phyloP scores from a whole-genome alignment of 129 eudicot species.

The Chrysanthemum lavandulifolium region DNA sequence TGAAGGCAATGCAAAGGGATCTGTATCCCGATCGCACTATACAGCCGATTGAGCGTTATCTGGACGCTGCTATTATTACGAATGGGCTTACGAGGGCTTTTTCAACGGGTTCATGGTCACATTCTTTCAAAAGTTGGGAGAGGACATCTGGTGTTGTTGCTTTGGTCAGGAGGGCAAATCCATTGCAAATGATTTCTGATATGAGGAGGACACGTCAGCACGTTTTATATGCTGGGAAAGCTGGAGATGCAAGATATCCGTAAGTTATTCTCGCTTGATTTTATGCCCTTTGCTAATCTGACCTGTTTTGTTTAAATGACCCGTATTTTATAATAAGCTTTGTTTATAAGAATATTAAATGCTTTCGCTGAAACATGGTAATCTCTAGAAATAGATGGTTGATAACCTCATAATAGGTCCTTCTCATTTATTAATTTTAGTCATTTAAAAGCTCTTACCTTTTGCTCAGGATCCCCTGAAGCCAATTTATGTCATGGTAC shows the following conservation, averaged over 20 bases:
- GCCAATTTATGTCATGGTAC: conserved; percentile 9
- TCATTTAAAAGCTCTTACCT: too few species aligned
- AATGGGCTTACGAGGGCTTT: conserved; percentile 92
- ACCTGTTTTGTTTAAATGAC: conserved; percentile 5
- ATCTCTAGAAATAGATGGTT: too few species aligned
- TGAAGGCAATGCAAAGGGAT: conserved; percentile 79
- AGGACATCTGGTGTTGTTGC: conserved; percentile 81
- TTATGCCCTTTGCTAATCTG: neutral
- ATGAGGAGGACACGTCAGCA: conserved; percentile 92
- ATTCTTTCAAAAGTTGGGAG: conserved; percentile 66
- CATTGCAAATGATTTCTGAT: conserved; percentile 72
- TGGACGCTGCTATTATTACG: conserved; percentile 82
- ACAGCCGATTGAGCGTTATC: conserved; percentile 57
- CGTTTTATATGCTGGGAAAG: conserved; percentile 79
- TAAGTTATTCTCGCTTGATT: conserved; percentile 40
- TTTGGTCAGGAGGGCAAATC: conserved; percentile 79
- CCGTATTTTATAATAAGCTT: neutral
- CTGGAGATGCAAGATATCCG: conserved; percentile 99
- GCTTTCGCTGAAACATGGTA: too few species aligned
- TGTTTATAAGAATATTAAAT: too few species aligned
- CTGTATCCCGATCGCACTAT: conserved; percentile 60
- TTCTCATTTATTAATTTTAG: too few species aligned
- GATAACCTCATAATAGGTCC: too few species aligned
- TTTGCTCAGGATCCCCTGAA: neutral
- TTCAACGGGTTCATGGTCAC: conserved; percentile 89